Conservation (phyloP, 2,329 filamentous ascomycete species). For the Neopestalotiopsis sp. region DNA sequence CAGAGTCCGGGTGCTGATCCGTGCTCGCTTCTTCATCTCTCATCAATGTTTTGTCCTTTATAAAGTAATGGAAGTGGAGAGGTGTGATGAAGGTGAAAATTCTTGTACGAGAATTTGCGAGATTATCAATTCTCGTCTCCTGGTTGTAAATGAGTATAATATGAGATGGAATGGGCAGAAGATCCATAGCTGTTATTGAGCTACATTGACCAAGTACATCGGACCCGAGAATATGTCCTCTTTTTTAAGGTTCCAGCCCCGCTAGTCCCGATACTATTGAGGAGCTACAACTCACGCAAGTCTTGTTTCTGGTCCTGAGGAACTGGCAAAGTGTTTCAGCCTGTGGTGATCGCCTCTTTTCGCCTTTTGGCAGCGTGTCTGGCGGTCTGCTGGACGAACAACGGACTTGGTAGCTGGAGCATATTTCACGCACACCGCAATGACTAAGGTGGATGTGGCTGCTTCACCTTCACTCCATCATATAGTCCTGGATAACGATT, state of each 20-base stretch:
- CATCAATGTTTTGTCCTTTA: background rate
- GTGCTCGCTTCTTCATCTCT: constrained; percentile 5
- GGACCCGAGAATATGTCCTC: background rate
- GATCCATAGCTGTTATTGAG: background rate
- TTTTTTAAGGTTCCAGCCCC: constrained; percentile 6
- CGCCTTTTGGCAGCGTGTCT: background rate
- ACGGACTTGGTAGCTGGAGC: background rate
- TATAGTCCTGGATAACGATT: background rate
- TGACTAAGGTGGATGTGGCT: background rate
- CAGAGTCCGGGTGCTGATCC: constrained; percentile 2
- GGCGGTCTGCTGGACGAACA: background rate
- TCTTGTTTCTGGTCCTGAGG: background rate
- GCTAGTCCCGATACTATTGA: background rate
- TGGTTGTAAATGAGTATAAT: background rate
- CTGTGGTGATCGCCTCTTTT: constrained; percentile 2
- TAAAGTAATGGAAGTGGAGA: background rate
- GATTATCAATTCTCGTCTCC: background rate
- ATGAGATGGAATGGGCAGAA: background rate
- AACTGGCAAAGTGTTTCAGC: background rate
- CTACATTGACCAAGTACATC: background rate
- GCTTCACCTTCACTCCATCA: background rate
- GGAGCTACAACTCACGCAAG: background rate
- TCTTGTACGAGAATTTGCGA: background rate
- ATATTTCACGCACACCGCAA: background rate
- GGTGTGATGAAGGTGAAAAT: background rate